Percentiles rank a stretch among this genome's conserved stretches.
Conservation (phyloP, 148 eudicot species). For the Camellia japonica region DNA sequence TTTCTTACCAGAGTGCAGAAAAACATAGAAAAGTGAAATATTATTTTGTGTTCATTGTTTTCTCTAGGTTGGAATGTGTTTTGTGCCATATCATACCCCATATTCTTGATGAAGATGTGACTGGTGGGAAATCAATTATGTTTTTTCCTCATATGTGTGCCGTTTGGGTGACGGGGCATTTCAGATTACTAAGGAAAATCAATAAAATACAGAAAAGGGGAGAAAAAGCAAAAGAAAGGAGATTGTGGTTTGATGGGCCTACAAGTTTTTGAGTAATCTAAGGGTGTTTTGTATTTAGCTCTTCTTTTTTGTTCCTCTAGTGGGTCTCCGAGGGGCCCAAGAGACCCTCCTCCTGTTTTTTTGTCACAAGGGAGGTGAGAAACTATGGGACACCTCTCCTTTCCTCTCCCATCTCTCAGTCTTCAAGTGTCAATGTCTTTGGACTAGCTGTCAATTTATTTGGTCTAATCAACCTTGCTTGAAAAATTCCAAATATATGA, state of each 20-base stretch:
- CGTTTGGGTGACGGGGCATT: conserved; percentile 13
- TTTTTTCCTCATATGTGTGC: conserved; percentile 13
- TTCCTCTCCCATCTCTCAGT: background rate
- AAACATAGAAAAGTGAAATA: conserved; percentile 3
- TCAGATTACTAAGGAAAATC: background rate
- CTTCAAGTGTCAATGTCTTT: conserved; percentile 2
- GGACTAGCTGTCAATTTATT: background rate
- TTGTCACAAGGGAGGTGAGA: conserved; percentile 7
- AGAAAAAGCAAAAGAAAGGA: conserved; percentile 16
- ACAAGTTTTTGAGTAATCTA: conserved; percentile 21
- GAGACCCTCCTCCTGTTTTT: conserved; percentile 24
- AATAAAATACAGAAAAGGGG: conserved; percentile 3
- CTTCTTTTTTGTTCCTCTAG: conserved; percentile 28
- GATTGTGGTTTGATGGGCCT: conserved; percentile 27
- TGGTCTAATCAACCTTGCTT: background rate
- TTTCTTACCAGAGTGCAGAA: conserved; percentile 10
- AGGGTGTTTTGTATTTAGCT: conserved; percentile 18
- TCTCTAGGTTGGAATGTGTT: conserved; percentile 7
- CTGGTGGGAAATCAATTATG: conserved; percentile 20
- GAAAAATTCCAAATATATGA: background rate
- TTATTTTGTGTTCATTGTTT: background rate
- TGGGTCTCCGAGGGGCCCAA: conserved; percentile 29
- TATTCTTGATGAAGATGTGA: conserved; percentile 13
- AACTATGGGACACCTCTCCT: background rate
- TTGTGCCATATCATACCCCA: background rate